phyloP scores from a whole-genome alignment of 2,329 filamentous ascomycete genomes.

The Fusarium ambrosium region DNA sequence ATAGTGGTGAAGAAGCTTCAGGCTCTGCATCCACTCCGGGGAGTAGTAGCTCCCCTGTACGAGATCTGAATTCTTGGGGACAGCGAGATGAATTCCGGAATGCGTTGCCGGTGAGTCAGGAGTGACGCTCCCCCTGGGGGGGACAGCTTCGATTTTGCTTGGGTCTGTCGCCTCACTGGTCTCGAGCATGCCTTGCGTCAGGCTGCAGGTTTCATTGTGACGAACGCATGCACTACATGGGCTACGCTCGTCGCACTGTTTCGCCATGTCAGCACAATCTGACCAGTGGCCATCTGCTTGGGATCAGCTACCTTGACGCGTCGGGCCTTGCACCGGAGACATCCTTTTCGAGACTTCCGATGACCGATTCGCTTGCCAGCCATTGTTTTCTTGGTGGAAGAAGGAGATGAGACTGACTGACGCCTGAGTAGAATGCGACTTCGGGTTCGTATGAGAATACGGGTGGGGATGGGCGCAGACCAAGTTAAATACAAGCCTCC shows the following conservation, averaged over 20 bases:
- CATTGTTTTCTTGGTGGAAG: background rate
- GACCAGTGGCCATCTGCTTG: background rate
- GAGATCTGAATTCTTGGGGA: background rate
- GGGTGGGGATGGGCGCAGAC: background rate
- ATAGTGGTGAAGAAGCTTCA: constrained; percentile 27
- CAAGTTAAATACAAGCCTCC: background rate
- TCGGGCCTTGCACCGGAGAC: background rate
- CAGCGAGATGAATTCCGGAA: background rate
- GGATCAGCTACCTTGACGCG: background rate
- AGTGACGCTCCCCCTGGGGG: background rate
- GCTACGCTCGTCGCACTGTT: background rate
- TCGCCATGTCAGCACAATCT: background rate
- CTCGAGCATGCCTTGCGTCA: background rate
- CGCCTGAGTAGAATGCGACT: background rate
- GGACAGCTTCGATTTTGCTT: background rate
- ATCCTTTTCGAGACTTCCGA: constrained; percentile 1
- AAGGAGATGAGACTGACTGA: background rate
- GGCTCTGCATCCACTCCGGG: constrained; percentile 23
- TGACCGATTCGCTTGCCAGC: background rate
- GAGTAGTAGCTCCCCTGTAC: background rate
- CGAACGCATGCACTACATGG: background rate
- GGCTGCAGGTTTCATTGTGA: background rate
- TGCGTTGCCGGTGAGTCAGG: background rate
- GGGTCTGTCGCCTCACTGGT: background rate
- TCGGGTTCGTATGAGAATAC: background rate